These are phyloP conservation scores for Platanus orientalis DNA, from an alignment of 164 flowering plant genomes.

Conservation along the genomic window DNA sequence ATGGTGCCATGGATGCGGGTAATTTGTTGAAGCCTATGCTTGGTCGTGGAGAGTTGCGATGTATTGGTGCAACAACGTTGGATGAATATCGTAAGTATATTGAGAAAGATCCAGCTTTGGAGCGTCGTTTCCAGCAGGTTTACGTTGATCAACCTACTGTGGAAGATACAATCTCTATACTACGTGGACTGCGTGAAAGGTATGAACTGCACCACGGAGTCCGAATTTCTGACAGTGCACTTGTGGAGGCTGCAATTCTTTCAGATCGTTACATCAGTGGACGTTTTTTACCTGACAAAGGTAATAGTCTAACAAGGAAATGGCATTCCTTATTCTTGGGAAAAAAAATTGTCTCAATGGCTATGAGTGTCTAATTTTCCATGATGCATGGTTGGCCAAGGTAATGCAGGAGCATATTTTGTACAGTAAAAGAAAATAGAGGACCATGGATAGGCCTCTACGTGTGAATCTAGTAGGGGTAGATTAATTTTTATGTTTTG, in stretches of 20 bases:
- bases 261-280: slow-evolving; percentile 94
- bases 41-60: slow-evolving; percentile 88
- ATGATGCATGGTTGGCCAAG: too few relatives aligned
- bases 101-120: slow-evolving; percentile 92
- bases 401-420: too few relatives aligned
- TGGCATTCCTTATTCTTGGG: background rate
- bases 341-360: background rate
- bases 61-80: slow-evolving; percentile 94
- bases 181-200: slow-evolving; percentile 85
- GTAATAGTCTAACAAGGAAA: slow-evolving; percentile 22
- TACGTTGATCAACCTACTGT: slow-evolving; percentile 91
- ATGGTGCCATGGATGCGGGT: slow-evolving; percentile 98
- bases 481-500: too few relatives aligned
- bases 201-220: slow-evolving; percentile 96
- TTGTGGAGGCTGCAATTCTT: slow-evolving; percentile 88
- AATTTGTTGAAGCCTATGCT: slow-evolving; percentile 95
- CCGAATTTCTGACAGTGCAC: slow-evolving; percentile 85
- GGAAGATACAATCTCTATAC: slow-evolving; percentile 81
- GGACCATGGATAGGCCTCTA: too few relatives aligned
- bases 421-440: too few relatives aligned
- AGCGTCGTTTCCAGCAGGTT: slow-evolving; percentile 94
- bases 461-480: too few relatives aligned
- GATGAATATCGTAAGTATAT: slow-evolving; percentile 94
- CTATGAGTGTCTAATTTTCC: background rate
- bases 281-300: slow-evolving; percentile 93